A percentile compares a stretch with the other conserved stretches of the same genome.
Conservation (phyloP, 345 rosid species). For the Salix suchowensis region DNA sequence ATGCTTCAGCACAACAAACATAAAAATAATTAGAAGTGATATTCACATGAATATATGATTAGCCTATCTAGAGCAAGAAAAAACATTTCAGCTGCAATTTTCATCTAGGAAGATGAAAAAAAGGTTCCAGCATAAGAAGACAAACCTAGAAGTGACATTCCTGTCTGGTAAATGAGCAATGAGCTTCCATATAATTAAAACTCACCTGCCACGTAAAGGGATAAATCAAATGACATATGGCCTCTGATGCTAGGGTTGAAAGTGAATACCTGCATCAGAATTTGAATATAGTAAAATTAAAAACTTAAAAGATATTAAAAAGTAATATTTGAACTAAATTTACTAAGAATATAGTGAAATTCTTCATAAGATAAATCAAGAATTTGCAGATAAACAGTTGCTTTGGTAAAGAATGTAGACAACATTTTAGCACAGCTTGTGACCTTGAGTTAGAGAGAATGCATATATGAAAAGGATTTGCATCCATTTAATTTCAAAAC, state of each 20-base stretch:
- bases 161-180: background rate
- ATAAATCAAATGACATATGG: slow-evolving; percentile 90
- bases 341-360: too few relatives aligned
- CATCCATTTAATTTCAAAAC: too few relatives aligned
- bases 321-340: too few relatives aligned
- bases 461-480: too few relatives aligned
- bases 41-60: too few relatives aligned
- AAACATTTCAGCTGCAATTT: too few relatives aligned
- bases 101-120: background rate
- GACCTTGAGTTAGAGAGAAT: too few relatives aligned
- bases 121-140: background rate
- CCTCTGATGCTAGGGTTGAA: slow-evolving; percentile 27
- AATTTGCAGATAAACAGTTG: background rate
- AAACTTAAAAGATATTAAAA: too few relatives aligned
- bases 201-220: slow-evolving; percentile 96
- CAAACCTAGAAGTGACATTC: background rate
- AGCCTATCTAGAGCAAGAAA: too few relatives aligned
- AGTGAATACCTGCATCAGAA: too few relatives aligned
- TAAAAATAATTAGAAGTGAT: too few relatives aligned
- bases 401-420: background rate
- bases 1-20: slow-evolving; percentile 66
- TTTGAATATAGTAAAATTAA: too few relatives aligned
- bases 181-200: background rate
- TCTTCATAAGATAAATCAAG: background rate
- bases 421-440: background rate